phyloP scores from a whole-genome alignment of 2,329 filamentous ascomycete species.

The Zasmidium cellare region DNA sequence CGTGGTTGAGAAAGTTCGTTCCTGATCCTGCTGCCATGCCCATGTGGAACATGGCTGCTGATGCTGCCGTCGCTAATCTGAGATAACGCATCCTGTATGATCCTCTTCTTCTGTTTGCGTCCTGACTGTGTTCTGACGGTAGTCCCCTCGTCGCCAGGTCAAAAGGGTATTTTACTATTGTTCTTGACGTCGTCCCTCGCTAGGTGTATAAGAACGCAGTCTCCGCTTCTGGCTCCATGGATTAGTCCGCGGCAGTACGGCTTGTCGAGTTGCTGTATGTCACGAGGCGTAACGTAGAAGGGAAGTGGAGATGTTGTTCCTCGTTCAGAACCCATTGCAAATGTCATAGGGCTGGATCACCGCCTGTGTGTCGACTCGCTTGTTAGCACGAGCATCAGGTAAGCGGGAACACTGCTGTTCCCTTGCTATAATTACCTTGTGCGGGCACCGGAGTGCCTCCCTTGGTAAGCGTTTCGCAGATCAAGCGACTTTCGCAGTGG shows the following conservation, averaged over 20 bases:
- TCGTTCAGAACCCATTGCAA: too few relatives aligned
- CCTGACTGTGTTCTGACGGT: too few relatives aligned
- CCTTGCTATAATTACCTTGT: background rate
- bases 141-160: too few relatives aligned
- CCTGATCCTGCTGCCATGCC: background rate
- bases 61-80: background rate
- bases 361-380: background rate
- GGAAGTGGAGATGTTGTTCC: too few relatives aligned
- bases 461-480: background rate
- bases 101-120: background rate
- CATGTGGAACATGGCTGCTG: background rate
- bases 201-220: too few relatives aligned
- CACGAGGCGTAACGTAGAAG: too few relatives aligned
- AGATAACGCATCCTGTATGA: background rate
- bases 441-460: background rate
- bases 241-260: too few relatives aligned
- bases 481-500: background rate
- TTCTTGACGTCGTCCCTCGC: too few relatives aligned
- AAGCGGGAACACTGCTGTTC: background rate
- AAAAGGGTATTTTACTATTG: too few relatives aligned
- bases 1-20: constrained; percentile 23
- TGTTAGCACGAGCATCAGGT: background rate
- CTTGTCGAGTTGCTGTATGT: too few relatives aligned
- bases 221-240: too few relatives aligned
- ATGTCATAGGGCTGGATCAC: too few relatives aligned